Conservation (phyloP, 1,284 basidiomycete species). For the Ceratobasidium sp. region DNA sequence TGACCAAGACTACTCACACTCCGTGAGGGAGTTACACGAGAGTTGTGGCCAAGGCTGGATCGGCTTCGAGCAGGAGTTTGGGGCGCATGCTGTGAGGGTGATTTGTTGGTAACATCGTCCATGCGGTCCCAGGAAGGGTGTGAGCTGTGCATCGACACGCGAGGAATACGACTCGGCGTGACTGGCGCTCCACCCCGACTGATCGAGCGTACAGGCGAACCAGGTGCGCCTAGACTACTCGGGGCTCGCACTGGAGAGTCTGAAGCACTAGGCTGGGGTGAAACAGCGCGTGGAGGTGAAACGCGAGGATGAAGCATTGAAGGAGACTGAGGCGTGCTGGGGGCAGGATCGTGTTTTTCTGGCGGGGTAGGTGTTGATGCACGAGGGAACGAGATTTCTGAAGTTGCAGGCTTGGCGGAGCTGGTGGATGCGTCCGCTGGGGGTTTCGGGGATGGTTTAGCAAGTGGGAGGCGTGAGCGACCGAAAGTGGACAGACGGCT, state of each 20-base stretch:
- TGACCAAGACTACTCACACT: constrained; percentile 13
- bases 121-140: constrained; percentile 24
- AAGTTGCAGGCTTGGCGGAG: constrained; percentile 11
- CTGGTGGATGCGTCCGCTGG: constrained; percentile 1
- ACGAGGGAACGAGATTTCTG: constrained; percentile 27
- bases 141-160: constrained; percentile 31
- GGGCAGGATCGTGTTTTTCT: constrained; percentile 6
- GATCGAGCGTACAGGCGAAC: constrained; percentile 1
- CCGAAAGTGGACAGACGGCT: constrained; percentile 25
- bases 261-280: constrained; percentile 1
- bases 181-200: constrained; percentile 1
- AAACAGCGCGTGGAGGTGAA: constrained; percentile 6
- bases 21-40: constrained; percentile 11
- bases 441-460: constrained; percentile 19
- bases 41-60: constrained; percentile 10
- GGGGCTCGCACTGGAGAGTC: background rate
- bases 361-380: constrained; percentile 7
- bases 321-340: constrained; percentile 3
- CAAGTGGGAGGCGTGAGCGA: constrained; percentile 39
- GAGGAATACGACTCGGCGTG: constrained; percentile 33
- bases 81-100: background rate
- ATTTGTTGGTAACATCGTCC: background rate
- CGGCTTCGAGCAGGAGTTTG: constrained; percentile 3
- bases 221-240: background rate
- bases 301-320: background rate